phyloP scores from a whole-genome alignment of 208 protist genomes.

The Angomonas deanei region DNA sequence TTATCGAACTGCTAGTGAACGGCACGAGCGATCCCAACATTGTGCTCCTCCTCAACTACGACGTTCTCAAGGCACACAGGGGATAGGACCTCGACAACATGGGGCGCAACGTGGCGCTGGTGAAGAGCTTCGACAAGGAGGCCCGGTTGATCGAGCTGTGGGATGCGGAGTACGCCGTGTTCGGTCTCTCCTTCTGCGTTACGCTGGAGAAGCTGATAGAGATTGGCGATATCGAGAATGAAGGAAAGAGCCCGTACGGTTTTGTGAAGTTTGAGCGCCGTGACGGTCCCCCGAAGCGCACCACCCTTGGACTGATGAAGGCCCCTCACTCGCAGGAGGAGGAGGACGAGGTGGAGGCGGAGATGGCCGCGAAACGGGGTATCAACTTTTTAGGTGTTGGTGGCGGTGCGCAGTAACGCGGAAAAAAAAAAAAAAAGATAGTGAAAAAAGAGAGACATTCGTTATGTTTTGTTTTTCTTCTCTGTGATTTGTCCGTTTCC shows the following conservation, averaged over 20 bases:
- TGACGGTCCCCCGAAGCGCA: conserved; percentile 13
- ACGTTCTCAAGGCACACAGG: conserved; percentile 57
- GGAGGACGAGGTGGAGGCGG: conserved; percentile 41
- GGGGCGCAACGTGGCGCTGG: conserved; percentile 65
- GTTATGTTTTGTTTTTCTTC: conserved; percentile 9
- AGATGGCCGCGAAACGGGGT: not conserved
- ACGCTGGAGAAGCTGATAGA: conserved; percentile 55
- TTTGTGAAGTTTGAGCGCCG: conserved; percentile 54
- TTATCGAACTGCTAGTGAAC: conserved; percentile 58
- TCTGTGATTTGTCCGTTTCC: not conserved
- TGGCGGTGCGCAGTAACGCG: not conserved
- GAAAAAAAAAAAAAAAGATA: not conserved
- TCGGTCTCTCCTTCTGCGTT: conserved; percentile 56
- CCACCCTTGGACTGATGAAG: conserved; percentile 38
- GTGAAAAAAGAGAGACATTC: conserved; percentile 3
- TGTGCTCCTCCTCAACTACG: conserved; percentile 82
- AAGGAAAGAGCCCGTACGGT: conserved; percentile 67
- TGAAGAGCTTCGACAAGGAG: conserved; percentile 70
- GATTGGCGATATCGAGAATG: conserved; percentile 74
- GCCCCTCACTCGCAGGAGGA: conserved; percentile 40
- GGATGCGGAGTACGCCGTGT: conserved; percentile 83
- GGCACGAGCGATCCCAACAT: conserved; percentile 45
- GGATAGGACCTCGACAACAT: conserved; percentile 42
- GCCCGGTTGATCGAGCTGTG: conserved; percentile 63
- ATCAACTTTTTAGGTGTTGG: conserved; percentile 11